These are phyloP conservation scores for Mycena floridula DNA, from an alignment of 768 basidiomycete species.

Conservation along the genomic window DNA sequence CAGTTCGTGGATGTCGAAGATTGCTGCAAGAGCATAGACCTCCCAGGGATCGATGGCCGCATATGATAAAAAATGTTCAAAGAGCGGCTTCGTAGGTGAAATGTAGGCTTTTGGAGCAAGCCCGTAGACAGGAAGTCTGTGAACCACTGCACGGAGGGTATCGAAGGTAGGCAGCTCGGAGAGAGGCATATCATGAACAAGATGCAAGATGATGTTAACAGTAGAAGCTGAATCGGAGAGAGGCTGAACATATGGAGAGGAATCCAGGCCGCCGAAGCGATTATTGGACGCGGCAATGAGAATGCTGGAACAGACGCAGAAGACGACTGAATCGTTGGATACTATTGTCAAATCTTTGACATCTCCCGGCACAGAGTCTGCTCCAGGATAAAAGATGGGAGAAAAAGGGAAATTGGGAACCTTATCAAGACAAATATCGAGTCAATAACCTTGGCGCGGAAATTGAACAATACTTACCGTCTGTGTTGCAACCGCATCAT, in stretches of 20 bases:
- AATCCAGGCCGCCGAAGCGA: no score
- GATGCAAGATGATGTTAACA: constrained; percentile 11
- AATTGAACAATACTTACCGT: no score
- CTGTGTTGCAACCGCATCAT: no score
- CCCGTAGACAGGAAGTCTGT: constrained; percentile 8
- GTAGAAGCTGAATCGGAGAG: constrained; percentile 26
- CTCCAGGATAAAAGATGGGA: no score
- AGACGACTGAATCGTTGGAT: no score
- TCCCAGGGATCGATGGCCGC: constrained; percentile 21
- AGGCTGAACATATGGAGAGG: constrained; percentile 24
- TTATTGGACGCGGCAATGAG: no score
- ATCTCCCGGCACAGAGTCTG: no score
- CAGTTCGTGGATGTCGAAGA: constrained; percentile 22
- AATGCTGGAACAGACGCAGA: no score
- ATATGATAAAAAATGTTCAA: constrained; percentile 15
- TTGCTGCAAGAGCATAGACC: constrained; percentile 26
- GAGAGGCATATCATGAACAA: background rate
- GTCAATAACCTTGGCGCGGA: no score
- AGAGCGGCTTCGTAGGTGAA: constrained; percentile 14
- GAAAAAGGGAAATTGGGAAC: no score
- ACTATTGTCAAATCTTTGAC: no score
- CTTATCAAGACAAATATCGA: no score
- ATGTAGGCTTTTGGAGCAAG: constrained; percentile 5
- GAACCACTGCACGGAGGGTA: constrained; percentile 31
- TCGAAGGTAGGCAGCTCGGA: constrained; percentile 42